These are phyloP conservation scores for Talaromyces borbonicus DNA, from an alignment of 495 filamentous ascomycete genomes.

Conservation along the genomic window DNA sequence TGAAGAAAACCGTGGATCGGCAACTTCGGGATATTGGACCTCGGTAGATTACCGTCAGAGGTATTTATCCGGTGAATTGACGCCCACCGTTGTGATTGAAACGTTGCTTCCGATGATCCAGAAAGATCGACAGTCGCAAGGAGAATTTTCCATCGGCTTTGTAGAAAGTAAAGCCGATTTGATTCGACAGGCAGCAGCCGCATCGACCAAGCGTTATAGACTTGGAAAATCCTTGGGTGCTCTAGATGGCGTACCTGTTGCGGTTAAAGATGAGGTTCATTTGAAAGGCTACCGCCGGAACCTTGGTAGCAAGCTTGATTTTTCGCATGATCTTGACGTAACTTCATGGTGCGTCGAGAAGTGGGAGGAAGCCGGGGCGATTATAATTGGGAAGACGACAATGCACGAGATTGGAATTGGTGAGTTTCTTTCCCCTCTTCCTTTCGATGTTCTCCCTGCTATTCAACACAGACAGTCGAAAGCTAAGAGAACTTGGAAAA, in stretches of 20 bases:
- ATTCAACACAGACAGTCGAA: no score
- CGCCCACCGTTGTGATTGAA: constrained; percentile 61
- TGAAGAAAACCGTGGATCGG: constrained; percentile 23
- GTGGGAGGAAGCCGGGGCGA: constrained; percentile 66
- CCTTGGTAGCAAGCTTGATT: constrained; percentile 50
- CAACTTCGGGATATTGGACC: constrained; percentile 45
- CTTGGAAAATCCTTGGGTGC: constrained; percentile 51
- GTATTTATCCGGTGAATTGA: constrained; percentile 57
- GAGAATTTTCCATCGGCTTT: constrained; percentile 62
- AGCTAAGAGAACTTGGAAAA: constrained; percentile 8
- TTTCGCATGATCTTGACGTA: constrained; percentile 33
- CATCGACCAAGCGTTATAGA: constrained; percentile 60
- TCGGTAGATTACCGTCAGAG: constrained; percentile 66
- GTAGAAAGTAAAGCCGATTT: constrained; percentile 47
- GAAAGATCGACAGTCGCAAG: constrained; percentile 39
- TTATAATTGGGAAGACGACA: constrained; percentile 75
- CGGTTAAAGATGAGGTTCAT: constrained; percentile 75
- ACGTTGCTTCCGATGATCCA: constrained; percentile 60
- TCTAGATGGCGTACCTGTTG: constrained; percentile 79
- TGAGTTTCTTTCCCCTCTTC: constrained; percentile 28
- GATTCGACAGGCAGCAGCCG: constrained; percentile 56
- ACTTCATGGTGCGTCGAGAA: constrained; percentile 69
- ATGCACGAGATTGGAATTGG: constrained; percentile 88
- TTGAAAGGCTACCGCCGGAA: constrained; percentile 63
- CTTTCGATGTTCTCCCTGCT: no score